A percentile compares a stretch with the other conserved stretches of the same genome.
Conservation (phyloP, 2,329 filamentous ascomycete genomes). For the Trichoderma sp. region DNA sequence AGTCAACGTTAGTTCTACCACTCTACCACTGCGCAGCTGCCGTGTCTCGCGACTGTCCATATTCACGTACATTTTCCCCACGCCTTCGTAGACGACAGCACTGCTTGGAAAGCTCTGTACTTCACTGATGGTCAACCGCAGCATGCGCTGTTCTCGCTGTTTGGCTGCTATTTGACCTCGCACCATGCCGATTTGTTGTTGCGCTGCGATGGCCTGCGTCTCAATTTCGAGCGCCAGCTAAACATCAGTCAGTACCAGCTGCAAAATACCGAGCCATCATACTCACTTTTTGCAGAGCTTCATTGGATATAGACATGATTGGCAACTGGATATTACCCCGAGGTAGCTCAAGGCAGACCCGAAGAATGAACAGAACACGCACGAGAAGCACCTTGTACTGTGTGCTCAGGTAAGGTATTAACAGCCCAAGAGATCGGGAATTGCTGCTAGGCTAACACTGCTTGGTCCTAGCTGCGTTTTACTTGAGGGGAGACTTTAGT, state of each 20-base stretch:
- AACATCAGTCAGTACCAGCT: not conserved
- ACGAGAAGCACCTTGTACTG: not conserved
- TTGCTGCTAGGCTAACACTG: not conserved
- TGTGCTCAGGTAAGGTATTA: not conserved
- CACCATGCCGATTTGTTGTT: conserved; percentile 87
- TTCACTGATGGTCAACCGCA: conserved; percentile 83
- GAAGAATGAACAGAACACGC: not conserved
- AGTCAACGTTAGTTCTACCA: conserved; percentile 9
- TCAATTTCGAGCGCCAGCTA: conserved; percentile 93
- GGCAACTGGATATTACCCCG: not conserved
- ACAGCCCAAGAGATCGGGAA: not conserved
- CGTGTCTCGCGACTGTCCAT: not conserved
- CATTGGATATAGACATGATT: conserved; percentile 86
- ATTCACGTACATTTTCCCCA: conserved; percentile 84
- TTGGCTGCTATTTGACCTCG: conserved; percentile 80
- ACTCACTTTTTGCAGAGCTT: conserved; percentile 85
- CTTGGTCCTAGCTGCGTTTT: not conserved
- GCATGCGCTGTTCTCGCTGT: conserved; percentile 82
- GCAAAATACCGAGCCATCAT: not conserved
- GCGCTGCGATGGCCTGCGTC: conserved; percentile 78
- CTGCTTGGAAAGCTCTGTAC: conserved; percentile 70
- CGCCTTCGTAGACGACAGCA: conserved; percentile 86
- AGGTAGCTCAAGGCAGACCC: not conserved
- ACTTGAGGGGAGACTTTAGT: no score
- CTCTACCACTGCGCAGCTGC: conserved; percentile 7